Evolutionary conservation across 176 grass and related monocot species (phyloP).

Genomic region (Phoenix dactylifera): DNA sequence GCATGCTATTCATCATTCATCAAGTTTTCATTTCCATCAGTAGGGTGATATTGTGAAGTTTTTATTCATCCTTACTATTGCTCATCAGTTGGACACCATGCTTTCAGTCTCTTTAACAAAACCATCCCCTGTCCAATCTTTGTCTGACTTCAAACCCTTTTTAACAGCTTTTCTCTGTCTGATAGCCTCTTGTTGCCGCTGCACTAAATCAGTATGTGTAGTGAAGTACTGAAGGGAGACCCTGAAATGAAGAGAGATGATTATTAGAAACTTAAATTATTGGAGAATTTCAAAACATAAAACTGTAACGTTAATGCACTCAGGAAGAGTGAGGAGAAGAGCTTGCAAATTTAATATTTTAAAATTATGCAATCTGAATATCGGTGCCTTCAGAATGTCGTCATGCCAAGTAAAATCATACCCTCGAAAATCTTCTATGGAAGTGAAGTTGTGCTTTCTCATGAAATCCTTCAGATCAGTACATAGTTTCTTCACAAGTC

Average conservation of each 20-base stretch:
- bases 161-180: conserved; percentile 70
- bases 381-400: background rate
- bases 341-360: too few species aligned
- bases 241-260: conserved; percentile 22
- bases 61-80: too few species aligned
- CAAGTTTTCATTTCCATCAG: too few species aligned
- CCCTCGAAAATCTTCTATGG: conserved; percentile 86
- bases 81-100: conserved; percentile 90
- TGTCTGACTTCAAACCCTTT: conserved; percentile 75
- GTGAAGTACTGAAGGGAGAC: conserved; percentile 83
- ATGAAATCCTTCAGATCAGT: conserved; percentile 87
- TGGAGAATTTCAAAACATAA: too few species aligned
- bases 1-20: too few species aligned
- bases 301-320: too few species aligned
- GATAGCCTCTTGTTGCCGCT: conserved; percentile 68
- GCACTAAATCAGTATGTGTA: conserved; percentile 84
- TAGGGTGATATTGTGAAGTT: background rate
- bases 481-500: conserved; percentile 88
- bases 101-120: conserved; percentile 88
- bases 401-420: conserved; percentile 27
- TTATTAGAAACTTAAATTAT: background rate
- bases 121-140: conserved; percentile 97
- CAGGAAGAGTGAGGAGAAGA: too few species aligned
- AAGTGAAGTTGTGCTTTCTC: conserved; percentile 74
- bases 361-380: too few species aligned